These are phyloP conservation scores for Ophiostoma australiae DNA, from an alignment of 2,329 filamentous ascomycete genomes.

Conservation along the genomic window DNA sequence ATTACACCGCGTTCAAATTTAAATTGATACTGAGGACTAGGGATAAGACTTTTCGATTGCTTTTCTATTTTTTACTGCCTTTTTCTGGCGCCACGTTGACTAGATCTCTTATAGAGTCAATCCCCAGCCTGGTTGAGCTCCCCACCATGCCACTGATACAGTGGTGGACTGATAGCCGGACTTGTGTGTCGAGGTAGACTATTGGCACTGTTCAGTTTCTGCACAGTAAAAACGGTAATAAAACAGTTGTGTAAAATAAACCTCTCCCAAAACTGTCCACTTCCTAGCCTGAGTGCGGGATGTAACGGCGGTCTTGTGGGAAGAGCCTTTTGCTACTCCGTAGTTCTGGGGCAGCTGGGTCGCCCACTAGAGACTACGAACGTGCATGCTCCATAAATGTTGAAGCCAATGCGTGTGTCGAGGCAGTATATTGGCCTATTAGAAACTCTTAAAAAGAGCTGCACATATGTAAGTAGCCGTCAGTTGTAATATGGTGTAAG, in stretches of 20 bases:
- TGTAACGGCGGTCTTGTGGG: constrained; percentile 19
- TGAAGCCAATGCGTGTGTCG: constrained; percentile 1
- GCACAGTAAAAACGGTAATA: not conserved
- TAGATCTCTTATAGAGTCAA: not conserved
- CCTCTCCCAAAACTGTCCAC: not conserved
- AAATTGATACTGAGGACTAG: not conserved
- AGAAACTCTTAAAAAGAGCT: not conserved
- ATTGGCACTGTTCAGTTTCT: not conserved
- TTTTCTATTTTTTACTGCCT: not conserved
- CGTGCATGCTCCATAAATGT: not conserved
- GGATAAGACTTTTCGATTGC: too few relatives aligned
- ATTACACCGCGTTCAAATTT: not conserved
- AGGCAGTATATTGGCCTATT: not conserved
- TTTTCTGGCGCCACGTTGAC: constrained; percentile 8
- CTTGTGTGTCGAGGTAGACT: not conserved
- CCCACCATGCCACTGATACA: not conserved
- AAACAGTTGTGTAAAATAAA: not conserved
- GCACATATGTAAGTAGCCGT: constrained; percentile 1
- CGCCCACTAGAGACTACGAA: not conserved
- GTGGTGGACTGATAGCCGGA: too few relatives aligned
- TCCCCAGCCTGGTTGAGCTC: not conserved
- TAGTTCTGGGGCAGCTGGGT: constrained; percentile 18
- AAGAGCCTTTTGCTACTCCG: constrained; percentile 19
- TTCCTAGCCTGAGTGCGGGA: constrained; percentile 14
- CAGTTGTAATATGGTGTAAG: not conserved